Percentiles rank a stretch among this genome's conserved stretches.
phyloP scores from a whole-genome alignment of 2,329 filamentous ascomycete species.

The Fusarium sp. region DNA sequence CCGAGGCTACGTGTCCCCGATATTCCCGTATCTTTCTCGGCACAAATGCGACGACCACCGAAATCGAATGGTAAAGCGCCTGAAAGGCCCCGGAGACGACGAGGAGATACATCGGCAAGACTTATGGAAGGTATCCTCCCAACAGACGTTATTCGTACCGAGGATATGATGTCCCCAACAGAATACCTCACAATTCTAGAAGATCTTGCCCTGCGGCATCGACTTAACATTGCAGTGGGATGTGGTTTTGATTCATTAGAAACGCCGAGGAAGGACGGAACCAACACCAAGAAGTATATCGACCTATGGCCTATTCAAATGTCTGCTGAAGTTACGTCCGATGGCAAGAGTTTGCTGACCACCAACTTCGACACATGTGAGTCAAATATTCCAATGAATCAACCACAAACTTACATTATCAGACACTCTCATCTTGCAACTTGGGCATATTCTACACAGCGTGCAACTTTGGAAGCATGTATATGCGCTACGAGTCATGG shows the following conservation, averaged over 20 bases:
- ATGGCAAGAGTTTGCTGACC: conserved; percentile 78
- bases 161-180: conserved; percentile 77
- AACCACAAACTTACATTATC: conserved; percentile 20
- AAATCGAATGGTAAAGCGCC: conserved; percentile 53
- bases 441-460: conserved; percentile 87
- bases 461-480: conserved; percentile 84
- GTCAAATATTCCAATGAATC: conserved; percentile 44
- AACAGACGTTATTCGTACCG: conserved; percentile 78
- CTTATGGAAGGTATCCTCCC: conserved; percentile 73
- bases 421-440: conserved; percentile 85
- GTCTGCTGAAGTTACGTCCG: conserved; percentile 84
- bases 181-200: conserved; percentile 88
- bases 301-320: conserved; percentile 95
- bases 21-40: conserved; percentile 56
- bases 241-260: conserved; percentile 85
- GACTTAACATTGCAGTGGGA: conserved; percentile 87
- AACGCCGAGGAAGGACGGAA: conserved; percentile 72
- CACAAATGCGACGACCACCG: conserved; percentile 51
- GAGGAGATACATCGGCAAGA: conserved; percentile 69
- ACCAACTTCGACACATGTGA: conserved; percentile 93
- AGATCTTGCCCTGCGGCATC: conserved; percentile 82
- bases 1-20: conserved; percentile 72
- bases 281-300: conserved; percentile 81
- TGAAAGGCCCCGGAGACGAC: conserved; percentile 57
- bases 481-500: conserved; percentile 81